Percentiles rank a stretch among this genome's conserved stretches.
Evolutionary conservation across 225 moss, liverwort and hornwort genomes (phyloP).

Genomic region (Physcomitrium patens): DNA sequence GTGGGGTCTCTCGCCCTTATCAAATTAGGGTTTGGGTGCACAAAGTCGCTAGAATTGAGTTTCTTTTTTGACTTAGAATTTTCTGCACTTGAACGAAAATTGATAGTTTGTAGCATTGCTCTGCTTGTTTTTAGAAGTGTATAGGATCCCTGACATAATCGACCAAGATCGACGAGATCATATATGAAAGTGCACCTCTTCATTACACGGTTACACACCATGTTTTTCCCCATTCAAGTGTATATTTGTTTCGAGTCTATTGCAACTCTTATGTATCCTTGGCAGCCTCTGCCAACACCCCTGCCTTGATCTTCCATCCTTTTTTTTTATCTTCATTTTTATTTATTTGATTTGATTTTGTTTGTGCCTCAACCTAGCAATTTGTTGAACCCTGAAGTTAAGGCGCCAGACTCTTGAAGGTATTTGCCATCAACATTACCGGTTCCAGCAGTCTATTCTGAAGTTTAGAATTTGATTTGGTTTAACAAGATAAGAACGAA

Average conservation of each 20-base stretch:
- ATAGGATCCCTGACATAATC: constrained; percentile 8
- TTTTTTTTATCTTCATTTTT: no score
- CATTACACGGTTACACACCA: background rate
- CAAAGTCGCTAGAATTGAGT: constrained; percentile 7
- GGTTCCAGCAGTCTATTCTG: no score
- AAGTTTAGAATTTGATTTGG: background rate
- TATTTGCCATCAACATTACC: background rate
- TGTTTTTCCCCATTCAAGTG: constrained; percentile 12
- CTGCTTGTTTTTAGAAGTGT: constrained; percentile 17
- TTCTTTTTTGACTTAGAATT: background rate
- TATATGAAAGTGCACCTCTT: constrained; percentile 1
- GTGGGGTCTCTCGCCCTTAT: background rate
- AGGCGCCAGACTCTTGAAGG: no score
- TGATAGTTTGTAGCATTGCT: background rate
- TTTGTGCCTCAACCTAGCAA: no score
- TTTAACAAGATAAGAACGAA: background rate
- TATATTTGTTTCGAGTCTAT: background rate
- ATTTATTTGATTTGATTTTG: no score
- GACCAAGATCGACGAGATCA: background rate
- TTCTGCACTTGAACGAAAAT: constrained; percentile 11
- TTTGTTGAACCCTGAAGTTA: no score
- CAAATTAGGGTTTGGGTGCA: background rate
- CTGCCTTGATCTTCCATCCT: background rate
- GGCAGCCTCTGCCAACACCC: background rate
- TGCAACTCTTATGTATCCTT: background rate